Conservation (phyloP, 2,329 filamentous ascomycete genomes). For the Alternaria angustiovoidea region DNA sequence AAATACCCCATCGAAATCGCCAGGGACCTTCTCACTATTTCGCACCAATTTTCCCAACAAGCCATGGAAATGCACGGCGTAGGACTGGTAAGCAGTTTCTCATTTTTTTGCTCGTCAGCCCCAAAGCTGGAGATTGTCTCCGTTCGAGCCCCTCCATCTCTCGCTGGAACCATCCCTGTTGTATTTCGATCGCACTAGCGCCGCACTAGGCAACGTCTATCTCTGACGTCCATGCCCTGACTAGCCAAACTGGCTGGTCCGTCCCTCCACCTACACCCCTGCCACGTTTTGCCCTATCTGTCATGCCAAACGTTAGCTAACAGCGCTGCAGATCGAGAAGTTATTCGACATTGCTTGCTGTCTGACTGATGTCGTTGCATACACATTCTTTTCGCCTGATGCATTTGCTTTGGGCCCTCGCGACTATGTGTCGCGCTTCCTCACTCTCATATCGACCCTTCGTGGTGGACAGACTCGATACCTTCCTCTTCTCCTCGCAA, state of each 20-base stretch:
- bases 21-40: conserved; percentile 67
- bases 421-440: conserved; percentile 74
- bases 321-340: conserved; percentile 71
- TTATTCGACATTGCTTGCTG: conserved; percentile 78
- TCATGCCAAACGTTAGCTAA: conserved; percentile 34
- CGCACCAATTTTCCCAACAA: conserved; percentile 74
- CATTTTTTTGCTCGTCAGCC: conserved; percentile 21
- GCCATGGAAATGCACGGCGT: conserved; percentile 79
- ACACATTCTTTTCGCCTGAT: conserved; percentile 62
- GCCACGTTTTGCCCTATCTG: conserved; percentile 27
- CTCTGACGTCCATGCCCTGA: conserved; percentile 35
- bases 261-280: conserved; percentile 24
- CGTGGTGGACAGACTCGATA: conserved; percentile 81
- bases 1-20: conserved; percentile 70
- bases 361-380: conserved; percentile 75
- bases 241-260: conserved; percentile 23
- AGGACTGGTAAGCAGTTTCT: conserved; percentile 67
- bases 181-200: conserved; percentile 30
- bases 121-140: conserved; percentile 20
- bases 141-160: conserved; percentile 26
- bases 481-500: conserved; percentile 77
- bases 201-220: conserved; percentile 39
- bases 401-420: conserved; percentile 67
- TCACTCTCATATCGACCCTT: conserved; percentile 72
- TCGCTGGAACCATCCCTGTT: conserved; percentile 32